These are phyloP conservation scores for Botrytis aclada DNA, from an alignment of 2,329 filamentous ascomycete species.

Conservation along the genomic window DNA sequence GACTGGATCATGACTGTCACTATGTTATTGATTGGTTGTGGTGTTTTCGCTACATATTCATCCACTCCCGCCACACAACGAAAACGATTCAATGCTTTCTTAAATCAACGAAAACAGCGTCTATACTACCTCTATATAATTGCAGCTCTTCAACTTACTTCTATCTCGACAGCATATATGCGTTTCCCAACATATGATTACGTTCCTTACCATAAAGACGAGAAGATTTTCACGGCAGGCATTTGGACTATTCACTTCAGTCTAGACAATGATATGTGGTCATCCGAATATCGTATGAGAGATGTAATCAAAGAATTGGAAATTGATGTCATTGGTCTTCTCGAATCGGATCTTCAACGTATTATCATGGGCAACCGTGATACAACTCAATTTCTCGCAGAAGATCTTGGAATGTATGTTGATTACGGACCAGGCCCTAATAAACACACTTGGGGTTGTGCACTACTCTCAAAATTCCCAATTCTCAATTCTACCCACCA, in stretches of 20 bases:
- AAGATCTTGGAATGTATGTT: conserved; percentile 97
- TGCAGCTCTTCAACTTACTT: conserved; percentile 73
- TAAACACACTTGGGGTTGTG: conserved; percentile 97
- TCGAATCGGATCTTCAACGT: conserved; percentile 89
- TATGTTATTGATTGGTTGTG: conserved; percentile 80
- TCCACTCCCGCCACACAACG: conserved; percentile 40
- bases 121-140: conserved; percentile 71
- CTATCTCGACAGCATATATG: conserved; percentile 76
- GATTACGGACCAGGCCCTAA: conserved; percentile 96
- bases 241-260: conserved; percentile 99
- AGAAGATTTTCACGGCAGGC: conserved; percentile 85
- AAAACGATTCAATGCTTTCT: conserved; percentile 37
- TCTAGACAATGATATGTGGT: conserved; percentile 98
- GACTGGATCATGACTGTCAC: conserved; percentile 91
- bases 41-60: conserved; percentile 69
- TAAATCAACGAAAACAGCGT: conserved; percentile 48
- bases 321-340: conserved; percentile 91
- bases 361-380: conserved; percentile 99
- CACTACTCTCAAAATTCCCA: conserved; percentile 92
- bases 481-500: conserved; percentile 97
- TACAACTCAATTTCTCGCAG: conserved; percentile 88
- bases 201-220: conserved; percentile 80
- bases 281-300: conserved; percentile 88
- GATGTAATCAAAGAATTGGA: conserved; percentile 91
- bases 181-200: conserved; percentile 94